A percentile compares a stretch with the other conserved stretches of the same genome.
These are phyloP conservation scores for Thelephora terrestris DNA, from an alignment of 1,284 basidiomycete species.

Conservation along the genomic window DNA sequence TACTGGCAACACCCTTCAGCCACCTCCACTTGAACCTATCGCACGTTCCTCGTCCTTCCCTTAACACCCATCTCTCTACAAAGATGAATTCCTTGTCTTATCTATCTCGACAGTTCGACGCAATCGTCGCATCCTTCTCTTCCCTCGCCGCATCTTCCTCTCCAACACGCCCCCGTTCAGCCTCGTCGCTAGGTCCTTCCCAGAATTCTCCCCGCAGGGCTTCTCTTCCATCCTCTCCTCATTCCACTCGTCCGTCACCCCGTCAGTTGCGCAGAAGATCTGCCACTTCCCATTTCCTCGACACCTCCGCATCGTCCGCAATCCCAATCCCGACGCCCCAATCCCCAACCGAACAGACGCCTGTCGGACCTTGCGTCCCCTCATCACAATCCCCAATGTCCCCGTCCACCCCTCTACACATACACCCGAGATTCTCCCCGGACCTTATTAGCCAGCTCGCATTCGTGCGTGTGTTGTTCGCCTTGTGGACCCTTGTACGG, in stretches of 20 bases:
- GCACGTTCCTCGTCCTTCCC: too few species aligned
- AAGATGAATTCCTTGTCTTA: slow-evolving; percentile 25
- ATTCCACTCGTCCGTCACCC: background rate
- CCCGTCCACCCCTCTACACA: slow-evolving; percentile 17
- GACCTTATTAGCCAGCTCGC: slow-evolving; percentile 34
- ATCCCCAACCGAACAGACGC: slow-evolving; percentile 12
- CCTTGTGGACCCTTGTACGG: slow-evolving; percentile 43
- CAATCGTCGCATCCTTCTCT: slow-evolving; percentile 12
- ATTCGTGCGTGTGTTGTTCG: slow-evolving; percentile 39
- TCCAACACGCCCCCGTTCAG: slow-evolving; percentile 37
- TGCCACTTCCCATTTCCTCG: background rate
- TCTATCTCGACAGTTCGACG: slow-evolving; percentile 26
- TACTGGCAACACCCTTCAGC: background rate
- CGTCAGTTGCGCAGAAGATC: slow-evolving; percentile 14
- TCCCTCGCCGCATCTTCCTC: slow-evolving; percentile 8
- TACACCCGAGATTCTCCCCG: slow-evolving; percentile 13
- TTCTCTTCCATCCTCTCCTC: too few species aligned
- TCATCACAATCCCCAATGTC: slow-evolving; percentile 15
- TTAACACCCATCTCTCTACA: too few species aligned
- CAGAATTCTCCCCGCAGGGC: slow-evolving; percentile 11
- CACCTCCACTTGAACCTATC: background rate
- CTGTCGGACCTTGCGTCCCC: slow-evolving; percentile 13
- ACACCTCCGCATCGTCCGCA: slow-evolving; percentile 2
- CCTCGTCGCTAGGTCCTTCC: slow-evolving; percentile 26
- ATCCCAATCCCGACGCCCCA: slow-evolving; percentile 10